Evolutionary conservation across 495 filamentous ascomycete species (phyloP), one percentile per base, ranked within the genome.

Genomic region (Lichenothelia convexa): DNA sequence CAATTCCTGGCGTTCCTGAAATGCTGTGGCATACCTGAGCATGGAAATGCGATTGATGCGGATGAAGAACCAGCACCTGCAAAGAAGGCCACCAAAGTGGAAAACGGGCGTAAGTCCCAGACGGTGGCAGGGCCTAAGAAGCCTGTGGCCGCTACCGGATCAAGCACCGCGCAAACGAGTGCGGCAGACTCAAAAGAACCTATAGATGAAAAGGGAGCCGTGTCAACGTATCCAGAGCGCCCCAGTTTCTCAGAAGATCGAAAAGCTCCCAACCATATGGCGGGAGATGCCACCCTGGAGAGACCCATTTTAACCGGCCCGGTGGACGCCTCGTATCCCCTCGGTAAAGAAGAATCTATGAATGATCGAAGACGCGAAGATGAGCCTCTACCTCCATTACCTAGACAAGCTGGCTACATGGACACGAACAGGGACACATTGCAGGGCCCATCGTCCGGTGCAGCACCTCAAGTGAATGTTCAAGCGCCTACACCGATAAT

Each of bases 21-120:
- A 35, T 93, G 85, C 61, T 93, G 84, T 53, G 73, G 74, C 20
- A 69, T 75, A 19, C 65, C 73, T 26, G 67, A 73, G 39, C 57
- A 69, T 31, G 70, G 68, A n/a, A 70, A 75, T 38, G 58, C 69
- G 2, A 61, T 73, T 26, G 73, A 71, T 40, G 55, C 59, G 36
- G 70, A 73, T 26, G 79, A 80, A 30, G 50, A 62, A 30, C 47
- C 61, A 27, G 54, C 78, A 17, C 73, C 78, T 32, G 60, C 71
- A 22, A 85, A 86, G 59, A 76, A 73, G 49, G 71, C 68, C 45
- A 62, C 52, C 47, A 67, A 61, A 29, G 24, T 11, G 15, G 9
- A 9, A 9, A 29, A 29, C 31, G 19, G 16, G 59, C 63, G 47
- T 46, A 62, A 55, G 60, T 62, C 56, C 46, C 62, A 41, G 54